Evolutionary conservation across 2,329 filamentous ascomycete species (phyloP).

Genomic region (Alternaria burnsii): DNA sequence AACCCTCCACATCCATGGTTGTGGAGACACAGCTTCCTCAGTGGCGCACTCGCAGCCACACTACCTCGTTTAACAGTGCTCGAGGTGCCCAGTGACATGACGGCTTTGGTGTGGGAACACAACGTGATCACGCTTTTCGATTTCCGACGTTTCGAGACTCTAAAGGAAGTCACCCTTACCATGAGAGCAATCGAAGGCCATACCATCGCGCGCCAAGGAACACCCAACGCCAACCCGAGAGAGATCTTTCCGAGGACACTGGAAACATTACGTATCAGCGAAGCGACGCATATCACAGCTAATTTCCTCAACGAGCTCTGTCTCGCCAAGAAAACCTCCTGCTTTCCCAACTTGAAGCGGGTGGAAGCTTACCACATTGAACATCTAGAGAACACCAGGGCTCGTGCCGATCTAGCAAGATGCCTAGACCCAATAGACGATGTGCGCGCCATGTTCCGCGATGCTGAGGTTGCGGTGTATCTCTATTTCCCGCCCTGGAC

Average conservation of each 20-base stretch:
- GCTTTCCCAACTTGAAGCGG: slow-evolving; percentile 12
- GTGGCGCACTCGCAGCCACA: not conserved
- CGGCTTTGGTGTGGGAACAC: not conserved
- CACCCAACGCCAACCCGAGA: slow-evolving; percentile 2
- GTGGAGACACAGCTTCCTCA: slow-evolving; percentile 13
- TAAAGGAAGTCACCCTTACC: slow-evolving; percentile 21
- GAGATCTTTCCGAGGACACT: slow-evolving; percentile 22
- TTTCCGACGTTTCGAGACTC: slow-evolving; percentile 15
- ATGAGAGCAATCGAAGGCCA: slow-evolving; percentile 19
- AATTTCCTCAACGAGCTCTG: slow-evolving; percentile 19
- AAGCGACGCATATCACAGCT: slow-evolving; percentile 9
- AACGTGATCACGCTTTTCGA: slow-evolving; percentile 6
- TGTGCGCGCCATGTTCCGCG: slow-evolving; percentile 1
- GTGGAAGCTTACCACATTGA: slow-evolving; percentile 24
- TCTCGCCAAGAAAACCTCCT: slow-evolving; percentile 7
- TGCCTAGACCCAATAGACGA: slow-evolving; percentile 4
- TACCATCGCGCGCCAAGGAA: not conserved
- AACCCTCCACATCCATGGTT: not conserved
- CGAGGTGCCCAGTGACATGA: slow-evolving; percentile 21
- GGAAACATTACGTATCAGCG: slow-evolving; percentile 25
- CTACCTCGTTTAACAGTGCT: slow-evolving; percentile 10
- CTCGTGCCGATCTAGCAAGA: not conserved
- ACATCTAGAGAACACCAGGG: not conserved
- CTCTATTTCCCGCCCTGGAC: slow-evolving; percentile 18
- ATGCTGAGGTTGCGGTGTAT: slow-evolving; percentile 14